Base-by-base conservation (phyloP, 306 rosid species). In the Morella rubra region DNA sequence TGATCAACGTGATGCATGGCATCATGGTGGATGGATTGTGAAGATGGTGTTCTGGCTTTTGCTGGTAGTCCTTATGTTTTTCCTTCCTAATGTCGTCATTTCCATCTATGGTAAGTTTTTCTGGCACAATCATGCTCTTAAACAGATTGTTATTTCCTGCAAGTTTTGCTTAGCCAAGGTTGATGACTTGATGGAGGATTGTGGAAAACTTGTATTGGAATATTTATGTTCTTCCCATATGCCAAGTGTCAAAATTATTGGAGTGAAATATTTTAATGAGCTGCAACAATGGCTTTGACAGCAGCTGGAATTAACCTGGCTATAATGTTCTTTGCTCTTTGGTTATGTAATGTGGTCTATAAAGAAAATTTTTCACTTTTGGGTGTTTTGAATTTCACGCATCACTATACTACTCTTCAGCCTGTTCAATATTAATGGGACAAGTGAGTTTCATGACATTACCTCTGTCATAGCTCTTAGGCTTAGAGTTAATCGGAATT, bases 1-100 rank as follows among this genome's bases (percentile, higher is more conserved):
- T 82, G 99, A 95, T 82, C 85, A 79, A 55, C 97, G 99, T 76
- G 99, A 92, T 88, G 81, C 96, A 15, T 90, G 97, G 97, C 99
- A 95, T 70, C 99, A 95, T 82, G 97, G 96, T 74, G 96, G 96
- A 83, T 95, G 99, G 99, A 78, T 84, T 79, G 93, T 78, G 13
- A 95, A 95, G 86, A 82, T 85, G 74, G 86, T 86, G 74, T 74
- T 95, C 41, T 95, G 99, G 97, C 71, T 88, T 80, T 77, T 95
- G 92, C 91, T 95, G 51, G 77, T 92, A n/a, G 58, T 88, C 77
- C 93, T 92, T 73, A 68, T 87, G 84, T 95, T 95, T 86, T 89
- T 95, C 87, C 76, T 95, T 78, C 97, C 99, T 14, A 87, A 90
- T 84, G 84, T 61, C 0, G 54, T 92, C 73, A 78, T 90, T 78